A percentile compares a stretch with the other conserved stretches of the same genome.
These are phyloP conservation scores for Eucalyptus tenuipes DNA, from an alignment of 345 rosid species.

Conservation along the genomic window DNA sequence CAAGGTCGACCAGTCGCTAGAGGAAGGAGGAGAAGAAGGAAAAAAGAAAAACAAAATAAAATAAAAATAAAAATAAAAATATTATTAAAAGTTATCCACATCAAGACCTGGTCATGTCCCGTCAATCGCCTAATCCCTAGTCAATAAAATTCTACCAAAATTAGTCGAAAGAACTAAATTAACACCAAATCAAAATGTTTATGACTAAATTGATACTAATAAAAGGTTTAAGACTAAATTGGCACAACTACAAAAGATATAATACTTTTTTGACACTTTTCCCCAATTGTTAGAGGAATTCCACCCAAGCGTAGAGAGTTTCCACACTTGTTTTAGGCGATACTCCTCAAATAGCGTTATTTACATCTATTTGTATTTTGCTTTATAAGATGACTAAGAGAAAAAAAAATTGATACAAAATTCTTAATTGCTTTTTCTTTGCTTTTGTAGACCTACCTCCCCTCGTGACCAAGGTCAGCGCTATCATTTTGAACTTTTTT, in stretches of 20 bases:
- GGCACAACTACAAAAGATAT: fast-evolving
- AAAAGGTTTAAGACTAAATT: too few species aligned
- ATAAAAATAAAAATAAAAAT: too few species aligned
- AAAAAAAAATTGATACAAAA: background rate
- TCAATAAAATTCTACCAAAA: too few species aligned
- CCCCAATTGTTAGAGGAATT: background rate
- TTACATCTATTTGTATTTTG: background rate
- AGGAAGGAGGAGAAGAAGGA: too few species aligned
- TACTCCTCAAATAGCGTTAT: background rate
- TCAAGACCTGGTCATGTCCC: fast-evolving
- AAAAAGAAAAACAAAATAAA: too few species aligned
- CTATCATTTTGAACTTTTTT: background rate
- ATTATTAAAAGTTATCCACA: too few species aligned
- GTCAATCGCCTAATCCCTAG: too few species aligned
- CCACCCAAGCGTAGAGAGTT: background rate
- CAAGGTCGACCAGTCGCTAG: fast-evolving
- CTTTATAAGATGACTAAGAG: background rate
- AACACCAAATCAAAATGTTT: too few species aligned
- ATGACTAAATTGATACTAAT: too few species aligned
- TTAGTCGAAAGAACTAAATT: too few species aligned
- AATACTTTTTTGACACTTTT: too few species aligned
- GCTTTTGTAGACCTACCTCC: background rate
- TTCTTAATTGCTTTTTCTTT: background rate
- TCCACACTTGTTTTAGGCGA: background rate
- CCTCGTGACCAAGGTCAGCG: background rate